phyloP scores from a whole-genome alignment of 306 rosid species.

The Cyamopsis tetragonoloba region DNA sequence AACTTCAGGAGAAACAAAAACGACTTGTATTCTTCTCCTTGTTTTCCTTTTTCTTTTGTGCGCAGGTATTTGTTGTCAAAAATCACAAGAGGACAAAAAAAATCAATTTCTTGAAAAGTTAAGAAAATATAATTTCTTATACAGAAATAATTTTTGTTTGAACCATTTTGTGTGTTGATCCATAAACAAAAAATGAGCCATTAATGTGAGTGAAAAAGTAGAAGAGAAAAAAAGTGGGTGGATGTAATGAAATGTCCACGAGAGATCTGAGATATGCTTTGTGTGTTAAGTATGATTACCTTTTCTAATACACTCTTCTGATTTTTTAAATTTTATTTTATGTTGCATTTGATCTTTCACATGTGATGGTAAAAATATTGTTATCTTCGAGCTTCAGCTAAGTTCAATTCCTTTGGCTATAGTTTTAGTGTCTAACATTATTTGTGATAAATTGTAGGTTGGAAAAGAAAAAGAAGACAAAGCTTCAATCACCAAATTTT shows the following conservation, averaged over 20 bases:
- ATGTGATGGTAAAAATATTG: not conserved
- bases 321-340: not conserved
- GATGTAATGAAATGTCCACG: not conserved
- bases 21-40: not conserved
- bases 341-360: constrained; percentile 7
- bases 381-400: not conserved
- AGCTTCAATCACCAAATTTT: constrained; percentile 95
- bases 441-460: constrained; percentile 37
- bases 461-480: constrained; percentile 65
- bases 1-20: not conserved
- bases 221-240: not conserved
- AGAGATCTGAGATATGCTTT: not conserved
- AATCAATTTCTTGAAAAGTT: not conserved
- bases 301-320: not conserved
- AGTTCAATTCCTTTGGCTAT: constrained; percentile 5
- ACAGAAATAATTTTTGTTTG: not conserved
- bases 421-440: constrained; percentile 15
- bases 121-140: constrained; percentile 1
- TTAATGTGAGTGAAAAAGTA: not conserved
- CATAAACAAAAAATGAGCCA: not conserved
- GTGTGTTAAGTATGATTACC: not conserved
- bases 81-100: not conserved
- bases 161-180: not conserved
- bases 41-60: not conserved
- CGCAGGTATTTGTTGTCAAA: not conserved